Evolutionary conservation across 306 rosid species (phyloP), one percentile per base, ranked within the genome.

Genomic region (Sphenostylis stenocarpa): DNA sequence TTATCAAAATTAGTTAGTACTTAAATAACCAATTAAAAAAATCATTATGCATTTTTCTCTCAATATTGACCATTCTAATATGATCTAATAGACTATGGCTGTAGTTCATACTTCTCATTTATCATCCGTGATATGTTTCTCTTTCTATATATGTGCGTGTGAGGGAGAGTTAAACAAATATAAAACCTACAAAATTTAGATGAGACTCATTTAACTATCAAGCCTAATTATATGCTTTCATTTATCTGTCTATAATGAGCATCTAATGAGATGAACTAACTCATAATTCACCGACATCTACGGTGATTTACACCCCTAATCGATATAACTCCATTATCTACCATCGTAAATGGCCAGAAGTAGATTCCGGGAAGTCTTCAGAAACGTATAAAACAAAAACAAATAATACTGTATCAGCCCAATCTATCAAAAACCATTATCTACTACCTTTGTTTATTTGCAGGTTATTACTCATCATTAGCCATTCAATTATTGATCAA

Each of bases 401-500:
- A 56, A 75, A 62, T 38, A 72, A 55, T 2, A 53, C 55, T 1
- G 33, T 39, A 81, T 19, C 21, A 33, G 48, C 26, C 44, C 51
- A 61, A 47, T 33, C 60, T 16, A 28, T 14, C 51, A 52, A 74
- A 70, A 38, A 81, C 24, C 72, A 63, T 48, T 39, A 67, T 15
- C 74, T 16, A 68, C 60, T 44, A 75, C n/a, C n/a, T n/a, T 55
- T 60, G 79, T 77, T 41, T 67, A 51, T 31, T 7, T 64, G 16
- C 34, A n/a, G 17, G 67, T 67, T 67, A 75, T 73, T 52, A 75
- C 65, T 76, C 53, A 0, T 33, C 36, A 72, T 34, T 81, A 53
- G 7, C 65, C 75, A 76, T 76, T 68, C 51, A 77, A 75, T 57
- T 71, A 75, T 58, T 20, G 77, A 33, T 70, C 68, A 34, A 60